Base-by-base conservation (phyloP, 2,329 filamentous ascomycete genomes). In the Teratosphaeria zuluensis region DNA sequence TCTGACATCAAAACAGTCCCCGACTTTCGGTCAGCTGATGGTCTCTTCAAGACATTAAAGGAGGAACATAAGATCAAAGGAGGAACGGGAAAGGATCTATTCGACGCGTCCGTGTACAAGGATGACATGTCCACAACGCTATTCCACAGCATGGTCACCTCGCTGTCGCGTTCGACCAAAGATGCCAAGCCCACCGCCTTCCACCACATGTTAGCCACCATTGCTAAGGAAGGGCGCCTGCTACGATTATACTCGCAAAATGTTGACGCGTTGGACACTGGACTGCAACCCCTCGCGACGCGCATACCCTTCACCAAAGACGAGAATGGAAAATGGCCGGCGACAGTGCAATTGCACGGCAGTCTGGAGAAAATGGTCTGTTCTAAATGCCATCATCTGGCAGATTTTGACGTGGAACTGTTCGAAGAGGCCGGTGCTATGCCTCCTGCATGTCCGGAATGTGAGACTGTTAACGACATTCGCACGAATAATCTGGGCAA, bases 51-150 rank as follows among this genome's bases (percentile, higher is more conserved):
- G 60, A 89, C 88, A 19, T 80, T 96, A 30, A 88, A 89, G 64
- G 87, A 84, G 62, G 87, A 96, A 70, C 90, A 96, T 75, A 95
- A 94, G 66, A 80, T 96, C 62, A 96, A 95, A 72, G 84, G 88
- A 24, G 84, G 88, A 24, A 96, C 94, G 0, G 94, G 94, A 56
- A 96, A 97, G 74, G 87, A 96, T 65, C 82, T 99, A 0, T 99
- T 99, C 70, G 94, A 99, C 76, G 94, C 94, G 56, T 95, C 92
- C 7, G 94, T 99, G 57, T 99, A 99, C 78, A 92, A 90, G 73
- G 89, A 96, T 77, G 87, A 95, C 72, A 81, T 83, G 24, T 89
- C 92, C 12, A 97, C 92, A 0, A 86, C 88, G 28, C 90, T 88
- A 11, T 99, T 99, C 73, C 94, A 99, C 74, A 86, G 88, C 71